Evolutionary conservation across 2,329 filamentous ascomycete genomes (phyloP).

Genomic region (Gaeumannomyces tritici): DNA sequence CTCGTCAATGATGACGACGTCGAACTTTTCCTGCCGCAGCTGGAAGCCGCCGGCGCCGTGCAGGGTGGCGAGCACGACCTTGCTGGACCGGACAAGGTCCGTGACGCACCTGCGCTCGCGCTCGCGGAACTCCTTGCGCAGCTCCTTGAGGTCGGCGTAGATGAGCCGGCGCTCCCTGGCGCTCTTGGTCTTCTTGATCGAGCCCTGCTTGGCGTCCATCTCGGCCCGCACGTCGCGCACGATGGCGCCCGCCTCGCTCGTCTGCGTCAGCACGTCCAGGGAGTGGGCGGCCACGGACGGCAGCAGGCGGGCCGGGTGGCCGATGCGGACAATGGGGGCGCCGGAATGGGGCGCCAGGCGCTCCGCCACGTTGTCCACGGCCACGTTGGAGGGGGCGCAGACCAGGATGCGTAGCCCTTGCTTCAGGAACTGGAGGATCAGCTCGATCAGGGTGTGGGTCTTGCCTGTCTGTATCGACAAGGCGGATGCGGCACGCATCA

Average conservation of each 20-base stretch:
- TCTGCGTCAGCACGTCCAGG: slow-evolving; percentile 81
- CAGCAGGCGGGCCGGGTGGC: slow-evolving; percentile 83
- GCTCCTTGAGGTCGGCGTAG: slow-evolving; percentile 74
- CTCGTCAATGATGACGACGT: slow-evolving; percentile 93
- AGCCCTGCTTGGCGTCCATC: slow-evolving; percentile 86
- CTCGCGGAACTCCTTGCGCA: slow-evolving; percentile 81
- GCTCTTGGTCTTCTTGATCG: slow-evolving; percentile 62
- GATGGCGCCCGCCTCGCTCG: slow-evolving; percentile 80
- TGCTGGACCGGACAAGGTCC: slow-evolving; percentile 64
- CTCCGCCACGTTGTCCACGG: slow-evolving; percentile 97
- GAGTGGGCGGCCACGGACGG: slow-evolving; percentile 85
- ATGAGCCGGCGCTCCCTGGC: slow-evolving; percentile 72
- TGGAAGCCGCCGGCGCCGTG: slow-evolving; percentile 87
- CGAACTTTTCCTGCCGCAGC: slow-evolving; percentile 70
- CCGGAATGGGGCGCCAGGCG: slow-evolving; percentile 68
- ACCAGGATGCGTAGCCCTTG: slow-evolving; percentile 69
- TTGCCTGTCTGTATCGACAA: slow-evolving; percentile 63
- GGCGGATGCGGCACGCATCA: not conserved
- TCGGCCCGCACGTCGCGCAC: slow-evolving; percentile 85
- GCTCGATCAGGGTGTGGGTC: slow-evolving; percentile 89
- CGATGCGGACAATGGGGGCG: slow-evolving; percentile 78
- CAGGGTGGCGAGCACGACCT: slow-evolving; percentile 83
- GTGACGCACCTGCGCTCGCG: slow-evolving; percentile 75
- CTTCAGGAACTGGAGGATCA: slow-evolving; percentile 83
- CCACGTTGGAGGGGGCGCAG: slow-evolving; percentile 95